Evolutionary conservation across 2,329 filamentous ascomycete genomes (phyloP).

Genomic region (Talaromyces rugulosus): DNA sequence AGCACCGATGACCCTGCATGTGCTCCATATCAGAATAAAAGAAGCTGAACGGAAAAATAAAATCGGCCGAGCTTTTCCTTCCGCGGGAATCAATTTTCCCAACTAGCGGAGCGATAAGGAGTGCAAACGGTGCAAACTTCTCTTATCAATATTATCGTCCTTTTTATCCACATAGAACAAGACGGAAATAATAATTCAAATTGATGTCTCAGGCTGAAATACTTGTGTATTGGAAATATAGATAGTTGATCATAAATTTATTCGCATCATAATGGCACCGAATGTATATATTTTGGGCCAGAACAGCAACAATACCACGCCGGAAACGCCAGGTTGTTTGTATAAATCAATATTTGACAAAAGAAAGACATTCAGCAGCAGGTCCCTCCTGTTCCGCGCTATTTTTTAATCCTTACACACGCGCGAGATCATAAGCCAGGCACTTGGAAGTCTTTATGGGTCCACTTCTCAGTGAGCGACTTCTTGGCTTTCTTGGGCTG

Average conservation of each 20-base stretch:
- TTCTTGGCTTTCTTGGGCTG: constrained; percentile 79
- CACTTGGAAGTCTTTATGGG: constrained; percentile 86
- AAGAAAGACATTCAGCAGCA: not conserved
- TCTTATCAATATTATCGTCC: not conserved
- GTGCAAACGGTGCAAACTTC: constrained; percentile 12
- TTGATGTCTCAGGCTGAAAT: not conserved
- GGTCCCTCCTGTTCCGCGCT: not conserved
- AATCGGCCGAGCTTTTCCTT: not conserved
- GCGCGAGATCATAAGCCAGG: constrained; percentile 21
- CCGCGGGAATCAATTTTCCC: constrained; percentile 7
- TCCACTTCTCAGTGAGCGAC: constrained; percentile 91
- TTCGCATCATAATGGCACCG: not conserved
- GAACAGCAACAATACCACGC: not conserved
- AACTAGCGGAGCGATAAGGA: constrained; percentile 3
- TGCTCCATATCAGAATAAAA: not conserved
- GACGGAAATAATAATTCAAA: not conserved
- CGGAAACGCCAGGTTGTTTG: not conserved
- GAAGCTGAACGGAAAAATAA: not conserved
- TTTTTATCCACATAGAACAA: not conserved
- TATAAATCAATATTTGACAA: not conserved
- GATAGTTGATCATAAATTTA: not conserved
- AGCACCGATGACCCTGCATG: not conserved
- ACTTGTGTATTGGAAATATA: not conserved
- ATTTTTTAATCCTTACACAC: not conserved
- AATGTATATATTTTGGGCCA: not conserved